Base-by-base conservation (phyloP, 352 stramenopile species). In the Phytophthora cactorum region DNA sequence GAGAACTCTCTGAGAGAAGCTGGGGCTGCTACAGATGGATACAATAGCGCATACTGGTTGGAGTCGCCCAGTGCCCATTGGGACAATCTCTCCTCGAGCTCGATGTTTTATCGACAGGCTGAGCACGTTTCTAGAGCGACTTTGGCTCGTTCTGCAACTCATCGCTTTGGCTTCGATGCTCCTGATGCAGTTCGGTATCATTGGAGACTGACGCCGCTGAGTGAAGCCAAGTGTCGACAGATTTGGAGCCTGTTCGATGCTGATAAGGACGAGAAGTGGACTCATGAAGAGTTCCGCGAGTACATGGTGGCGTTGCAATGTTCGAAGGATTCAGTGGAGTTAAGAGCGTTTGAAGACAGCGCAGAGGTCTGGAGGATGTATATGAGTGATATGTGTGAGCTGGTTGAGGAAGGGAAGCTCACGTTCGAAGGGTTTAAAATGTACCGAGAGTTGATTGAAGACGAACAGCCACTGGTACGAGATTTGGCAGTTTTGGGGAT, bases 281-380 rank as follows among this genome's bases (percentile, higher is more conserved):
- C 59, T 14, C 76, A 89, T 44, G 49, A 52, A 8, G 85, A 93
- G 63, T 93, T 93, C 22, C 44, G 78, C 28, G 82, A 90, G 46
- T 93, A 90, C 63, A 58, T 84, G 22, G 69, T 72, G 3, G 79
- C 68, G 14, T 45, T 91, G 15, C 61, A 85, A 41, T 46, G 63
- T 25, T 27, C 54, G 4, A 34, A 31, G 0, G 14, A 52, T 2
- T 75, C 70, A 0, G 28, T 56, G 0, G 74, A 83, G 17, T 54
- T 88, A 34, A 77, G 65, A 17, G 72, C 55, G 3, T 70, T 90
- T 53, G 56, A 69, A 3, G 60, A 70, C 9, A 71, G 76, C 32
- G 41, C 52, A 8, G 81, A 93, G 62, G 54, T 80, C 6, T 93
- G 82, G 85, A 69, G 68, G 4, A 91, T 91, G 82, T 86, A 78